phyloP scores from a whole-genome alignment of 441 rosid genomes.

The Populus hybrid region DNA sequence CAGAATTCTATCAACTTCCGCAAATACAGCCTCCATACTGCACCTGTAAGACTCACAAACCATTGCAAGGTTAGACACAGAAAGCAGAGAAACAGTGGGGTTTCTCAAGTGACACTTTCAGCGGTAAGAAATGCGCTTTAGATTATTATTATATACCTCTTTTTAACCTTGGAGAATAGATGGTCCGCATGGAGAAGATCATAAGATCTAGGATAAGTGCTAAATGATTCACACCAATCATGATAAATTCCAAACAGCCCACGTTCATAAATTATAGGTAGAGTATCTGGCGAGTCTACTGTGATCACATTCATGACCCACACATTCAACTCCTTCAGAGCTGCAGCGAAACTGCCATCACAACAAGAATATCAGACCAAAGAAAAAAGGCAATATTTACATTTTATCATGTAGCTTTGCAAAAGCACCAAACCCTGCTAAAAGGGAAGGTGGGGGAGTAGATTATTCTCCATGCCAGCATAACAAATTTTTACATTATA shows the following conservation, averaged over 20 bases:
- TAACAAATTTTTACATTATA: too few relatives aligned
- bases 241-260: slow-evolving; percentile 95
- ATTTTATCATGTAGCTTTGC: neutral
- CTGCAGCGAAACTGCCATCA: slow-evolving; percentile 80
- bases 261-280: slow-evolving; percentile 83
- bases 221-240: slow-evolving; percentile 96
- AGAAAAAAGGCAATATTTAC: neutral
- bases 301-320: slow-evolving; percentile 98
- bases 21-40: slow-evolving; percentile 55
- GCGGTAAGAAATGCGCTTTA: neutral
- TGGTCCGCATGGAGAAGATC: slow-evolving; percentile 98
- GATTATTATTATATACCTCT: slow-evolving; percentile 42
- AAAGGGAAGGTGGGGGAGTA: neutral
- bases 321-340: slow-evolving; percentile 66
- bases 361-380: slow-evolving; percentile 20
- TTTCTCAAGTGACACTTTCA: neutral
- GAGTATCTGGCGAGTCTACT: slow-evolving; percentile 80
- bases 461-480: neutral
- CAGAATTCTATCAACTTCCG: slow-evolving; percentile 79
- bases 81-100: neutral
- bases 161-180: slow-evolving; percentile 75
- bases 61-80: neutral
- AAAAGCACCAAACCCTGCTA: neutral
- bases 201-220: slow-evolving; percentile 88
- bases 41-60: slow-evolving; percentile 45